phyloP scores from a whole-genome alignment of 495 filamentous ascomycete genomes.

The Neurospora sp. region DNA sequence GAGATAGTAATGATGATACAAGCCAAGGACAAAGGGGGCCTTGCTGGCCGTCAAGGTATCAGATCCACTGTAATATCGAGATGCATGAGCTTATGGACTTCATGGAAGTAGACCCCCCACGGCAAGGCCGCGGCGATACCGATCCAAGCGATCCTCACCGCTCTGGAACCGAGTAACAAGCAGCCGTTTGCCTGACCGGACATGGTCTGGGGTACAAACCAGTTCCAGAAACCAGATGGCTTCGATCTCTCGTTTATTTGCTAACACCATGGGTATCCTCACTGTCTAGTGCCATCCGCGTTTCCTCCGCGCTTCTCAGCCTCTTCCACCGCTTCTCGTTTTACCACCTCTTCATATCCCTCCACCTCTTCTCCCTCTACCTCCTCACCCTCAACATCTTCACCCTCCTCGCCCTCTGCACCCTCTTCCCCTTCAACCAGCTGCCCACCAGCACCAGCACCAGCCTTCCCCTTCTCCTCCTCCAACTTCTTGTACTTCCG shows the following conservation, averaged over 20 bases:
- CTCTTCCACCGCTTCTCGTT: background rate
- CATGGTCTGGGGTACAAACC: background rate
- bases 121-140: background rate
- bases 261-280: background rate
- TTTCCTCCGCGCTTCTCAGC: background rate
- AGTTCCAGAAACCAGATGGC: background rate
- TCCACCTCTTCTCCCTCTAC: background rate
- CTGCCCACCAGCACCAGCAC: background rate
- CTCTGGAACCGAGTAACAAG: background rate
- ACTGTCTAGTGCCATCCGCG: background rate
- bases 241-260: background rate
- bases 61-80: background rate
- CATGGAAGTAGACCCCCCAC: background rate
- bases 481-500: conserved; percentile 41
- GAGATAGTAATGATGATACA: background rate
- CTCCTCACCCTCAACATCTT: background rate
- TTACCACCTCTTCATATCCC: conserved; percentile 3
- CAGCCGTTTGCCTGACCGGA: background rate
- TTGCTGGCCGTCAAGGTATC: background rate
- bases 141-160: background rate
- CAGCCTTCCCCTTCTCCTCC: conserved; percentile 21
- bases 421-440: background rate
- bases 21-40: background rate
- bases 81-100: background rate
- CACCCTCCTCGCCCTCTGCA: conserved; percentile 2